Conservation (phyloP, 2,329 filamentous ascomycete genomes). For the Magnaporthiopsis incrustans region DNA sequence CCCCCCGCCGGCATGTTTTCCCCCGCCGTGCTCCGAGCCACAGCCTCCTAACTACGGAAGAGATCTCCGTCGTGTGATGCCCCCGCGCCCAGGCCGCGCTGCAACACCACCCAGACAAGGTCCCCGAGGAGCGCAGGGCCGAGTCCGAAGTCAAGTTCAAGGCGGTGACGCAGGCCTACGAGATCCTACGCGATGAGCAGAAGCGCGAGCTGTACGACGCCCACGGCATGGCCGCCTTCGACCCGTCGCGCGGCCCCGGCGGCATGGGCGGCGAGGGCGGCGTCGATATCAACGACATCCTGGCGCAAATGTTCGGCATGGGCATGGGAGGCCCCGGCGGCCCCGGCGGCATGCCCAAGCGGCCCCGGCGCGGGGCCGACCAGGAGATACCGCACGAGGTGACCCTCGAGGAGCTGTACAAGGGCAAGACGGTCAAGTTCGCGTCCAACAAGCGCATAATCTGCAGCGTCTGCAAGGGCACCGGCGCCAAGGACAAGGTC, state of each 20-base stretch:
- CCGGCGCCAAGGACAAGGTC: conserved; percentile 84
- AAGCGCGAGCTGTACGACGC: conserved; percentile 88
- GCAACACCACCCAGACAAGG: conserved; percentile 91
- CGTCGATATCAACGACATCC: conserved; percentile 83
- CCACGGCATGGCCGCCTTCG: conserved; percentile 94
- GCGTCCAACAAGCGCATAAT: conserved; percentile 90
- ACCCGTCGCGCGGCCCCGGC: conserved; percentile 59
- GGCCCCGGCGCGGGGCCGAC: conserved; percentile 64
- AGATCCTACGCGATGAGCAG: conserved; percentile 93
- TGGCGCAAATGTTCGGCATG: conserved; percentile 75
- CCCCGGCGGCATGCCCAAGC: conserved; percentile 54
- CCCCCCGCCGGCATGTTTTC: neutral
- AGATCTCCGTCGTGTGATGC: conserved; percentile 8
- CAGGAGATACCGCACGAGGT: conserved; percentile 91
- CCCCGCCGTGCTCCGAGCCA: conserved; percentile 1
- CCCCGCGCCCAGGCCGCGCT: conserved; percentile 61
- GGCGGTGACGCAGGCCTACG: conserved; percentile 85
- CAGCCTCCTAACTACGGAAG: conserved; percentile 6
- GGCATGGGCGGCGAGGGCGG: conserved; percentile 64
- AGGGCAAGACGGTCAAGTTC: conserved; percentile 97
- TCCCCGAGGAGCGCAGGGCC: conserved; percentile 73
- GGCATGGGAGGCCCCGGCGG: conserved; percentile 44
- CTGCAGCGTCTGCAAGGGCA: conserved; percentile 80
- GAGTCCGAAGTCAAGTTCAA: conserved; percentile 92
- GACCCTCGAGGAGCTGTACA: conserved; percentile 90